phyloP scores from a whole-genome alignment of 768 basidiomycete genomes.

The Phanerochaete sordida region DNA sequence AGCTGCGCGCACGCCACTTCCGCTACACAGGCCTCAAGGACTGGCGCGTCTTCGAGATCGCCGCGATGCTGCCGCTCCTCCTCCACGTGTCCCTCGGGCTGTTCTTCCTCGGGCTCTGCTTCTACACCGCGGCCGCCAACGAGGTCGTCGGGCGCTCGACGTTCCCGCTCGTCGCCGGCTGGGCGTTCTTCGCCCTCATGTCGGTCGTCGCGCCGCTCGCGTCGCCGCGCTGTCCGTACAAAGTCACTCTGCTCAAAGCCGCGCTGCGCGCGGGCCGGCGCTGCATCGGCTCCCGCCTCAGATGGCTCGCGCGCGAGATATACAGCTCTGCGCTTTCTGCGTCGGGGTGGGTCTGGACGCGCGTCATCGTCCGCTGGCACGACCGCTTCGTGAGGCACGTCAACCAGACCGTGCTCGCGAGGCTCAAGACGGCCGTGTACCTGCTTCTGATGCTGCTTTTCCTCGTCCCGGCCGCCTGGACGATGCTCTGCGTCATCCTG shows the following conservation, averaged over 20 bases:
- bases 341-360: too few relatives aligned
- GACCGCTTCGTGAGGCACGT: too few relatives aligned
- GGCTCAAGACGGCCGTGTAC: too few relatives aligned
- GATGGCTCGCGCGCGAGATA: too few relatives aligned
- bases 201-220: background rate
- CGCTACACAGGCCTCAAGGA: constrained; percentile 1
- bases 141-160: background rate
- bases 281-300: too few relatives aligned
- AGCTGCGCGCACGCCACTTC: constrained; percentile 1
- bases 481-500: too few relatives aligned
- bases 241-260: background rate
- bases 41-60: constrained; percentile 11
- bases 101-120: constrained; percentile 10
- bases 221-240: background rate
- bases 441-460: too few relatives aligned
- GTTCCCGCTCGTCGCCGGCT: background rate
- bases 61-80: constrained; percentile 6
- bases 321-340: too few relatives aligned
- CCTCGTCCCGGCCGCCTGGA: too few relatives aligned
- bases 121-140: background rate
- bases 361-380: too few relatives aligned
- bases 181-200: background rate
- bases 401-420: too few relatives aligned
- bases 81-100: constrained; percentile 10
- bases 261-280: too few relatives aligned